Conservation (phyloP, 495 filamentous ascomycete species). For the Xylaria cubensis region DNA sequence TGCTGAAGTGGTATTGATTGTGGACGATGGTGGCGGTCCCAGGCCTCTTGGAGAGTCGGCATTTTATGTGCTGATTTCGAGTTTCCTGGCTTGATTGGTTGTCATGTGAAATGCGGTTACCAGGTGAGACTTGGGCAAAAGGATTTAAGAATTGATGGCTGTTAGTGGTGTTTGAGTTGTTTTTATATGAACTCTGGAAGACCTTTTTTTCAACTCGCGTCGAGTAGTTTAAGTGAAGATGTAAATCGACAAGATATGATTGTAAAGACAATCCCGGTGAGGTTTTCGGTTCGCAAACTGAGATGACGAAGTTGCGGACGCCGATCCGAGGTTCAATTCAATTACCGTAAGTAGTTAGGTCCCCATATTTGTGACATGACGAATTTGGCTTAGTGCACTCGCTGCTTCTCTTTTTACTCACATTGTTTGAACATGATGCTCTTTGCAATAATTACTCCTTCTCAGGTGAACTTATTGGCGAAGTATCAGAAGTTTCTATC, state of each 20-base stretch:
- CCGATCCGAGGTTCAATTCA: constrained; percentile 1
- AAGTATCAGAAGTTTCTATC: background rate
- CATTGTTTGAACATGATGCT: background rate
- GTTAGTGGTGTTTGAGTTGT: background rate
- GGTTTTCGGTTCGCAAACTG: background rate
- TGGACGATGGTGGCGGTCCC: constrained; percentile 9
- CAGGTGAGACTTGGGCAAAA: background rate
- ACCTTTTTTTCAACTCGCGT: background rate
- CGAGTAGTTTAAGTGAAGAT: background rate
- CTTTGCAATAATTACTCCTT: background rate
- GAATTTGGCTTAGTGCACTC: background rate
- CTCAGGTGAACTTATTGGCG: background rate
- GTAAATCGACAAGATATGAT: background rate
- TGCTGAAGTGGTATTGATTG: background rate
- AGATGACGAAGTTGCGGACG: background rate
- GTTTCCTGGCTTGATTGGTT: background rate
- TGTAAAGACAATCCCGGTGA: background rate
- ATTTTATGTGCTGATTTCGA: background rate
- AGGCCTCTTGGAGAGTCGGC: constrained; percentile 13
- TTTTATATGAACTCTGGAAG: background rate
- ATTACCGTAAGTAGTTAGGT: background rate
- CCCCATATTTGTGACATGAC: background rate
- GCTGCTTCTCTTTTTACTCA: background rate
- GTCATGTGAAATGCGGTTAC: background rate
- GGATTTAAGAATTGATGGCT: background rate